phyloP scores from a whole-genome alignment of 2,329 filamentous ascomycete species.

The Aspergillus ruber region DNA sequence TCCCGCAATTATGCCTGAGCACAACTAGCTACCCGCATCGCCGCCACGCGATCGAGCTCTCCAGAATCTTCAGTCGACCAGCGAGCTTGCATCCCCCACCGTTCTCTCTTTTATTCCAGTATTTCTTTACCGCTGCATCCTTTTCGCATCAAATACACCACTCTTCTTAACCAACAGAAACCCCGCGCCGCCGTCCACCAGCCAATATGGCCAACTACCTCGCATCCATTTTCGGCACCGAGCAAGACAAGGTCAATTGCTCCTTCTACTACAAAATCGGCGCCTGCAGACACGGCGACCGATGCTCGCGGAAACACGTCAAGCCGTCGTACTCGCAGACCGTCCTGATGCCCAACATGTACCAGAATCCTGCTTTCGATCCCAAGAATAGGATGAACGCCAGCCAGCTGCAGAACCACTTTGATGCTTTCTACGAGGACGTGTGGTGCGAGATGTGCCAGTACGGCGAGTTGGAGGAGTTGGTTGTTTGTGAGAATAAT shows the following conservation, averaged over 20 bases:
- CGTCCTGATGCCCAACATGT: constrained; percentile 95
- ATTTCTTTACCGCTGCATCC: background rate
- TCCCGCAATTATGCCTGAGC: background rate
- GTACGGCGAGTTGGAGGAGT: constrained; percentile 93
- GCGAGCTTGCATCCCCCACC: constrained; percentile 10
- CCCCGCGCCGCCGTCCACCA: background rate
- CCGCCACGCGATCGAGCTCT: constrained; percentile 19
- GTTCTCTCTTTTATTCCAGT: background rate
- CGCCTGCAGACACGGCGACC: constrained; percentile 95
- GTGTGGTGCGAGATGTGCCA: constrained; percentile 99
- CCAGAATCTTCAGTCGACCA: constrained; percentile 29
- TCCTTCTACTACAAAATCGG: constrained; percentile 99
- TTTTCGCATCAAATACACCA: background rate
- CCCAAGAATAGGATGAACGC: constrained; percentile 95
- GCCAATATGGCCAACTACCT: constrained; percentile 89
- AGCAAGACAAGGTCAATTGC: constrained; percentile 99
- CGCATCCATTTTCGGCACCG: constrained; percentile 97
- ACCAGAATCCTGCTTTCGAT: constrained; percentile 98
- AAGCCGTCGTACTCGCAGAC: constrained; percentile 98
- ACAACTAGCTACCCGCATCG: background rate
- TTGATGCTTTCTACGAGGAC: constrained; percentile 99
- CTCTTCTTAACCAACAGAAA: background rate
- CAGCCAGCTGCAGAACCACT: constrained; percentile 95
- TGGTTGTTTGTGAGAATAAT: constrained; percentile 99
- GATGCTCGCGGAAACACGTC: constrained; percentile 97